These are phyloP conservation scores for Hymenotorrendiella dingleyae DNA, from an alignment of 2,329 filamentous ascomycete genomes.

Conservation along the genomic window DNA sequence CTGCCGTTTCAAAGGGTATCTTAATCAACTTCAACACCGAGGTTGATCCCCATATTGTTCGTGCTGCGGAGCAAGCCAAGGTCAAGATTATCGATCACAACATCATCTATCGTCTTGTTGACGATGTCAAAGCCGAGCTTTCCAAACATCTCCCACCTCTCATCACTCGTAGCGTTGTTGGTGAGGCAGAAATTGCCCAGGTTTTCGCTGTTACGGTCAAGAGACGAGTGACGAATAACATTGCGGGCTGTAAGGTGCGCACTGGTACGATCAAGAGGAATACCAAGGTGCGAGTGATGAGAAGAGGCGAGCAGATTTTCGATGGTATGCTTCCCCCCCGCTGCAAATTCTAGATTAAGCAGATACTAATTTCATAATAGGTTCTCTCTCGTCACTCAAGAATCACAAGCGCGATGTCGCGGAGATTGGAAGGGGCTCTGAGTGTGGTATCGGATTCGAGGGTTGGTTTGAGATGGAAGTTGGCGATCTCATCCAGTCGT, in stretches of 20 bases:
- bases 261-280: constrained; percentile 68
- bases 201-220: constrained; percentile 80
- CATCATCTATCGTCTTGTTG: constrained; percentile 75
- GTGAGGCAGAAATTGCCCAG: constrained; percentile 81
- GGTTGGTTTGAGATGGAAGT: constrained; percentile 70
- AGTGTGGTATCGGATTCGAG: constrained; percentile 85
- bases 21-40: constrained; percentile 83
- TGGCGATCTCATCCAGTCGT: constrained; percentile 84
- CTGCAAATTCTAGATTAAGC: not conserved
- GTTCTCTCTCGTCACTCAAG: constrained; percentile 74
- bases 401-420: constrained; percentile 86
- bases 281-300: constrained; percentile 63
- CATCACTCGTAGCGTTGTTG: constrained; percentile 65
- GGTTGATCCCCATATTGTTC: constrained; percentile 60
- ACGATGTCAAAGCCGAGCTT: constrained; percentile 64
- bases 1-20: constrained; percentile 66
- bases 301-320: constrained; percentile 65
- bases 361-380: constrained; percentile 38
- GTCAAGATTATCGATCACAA: constrained; percentile 81
- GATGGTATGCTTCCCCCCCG: constrained; percentile 59
- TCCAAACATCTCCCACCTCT: constrained; percentile 63
- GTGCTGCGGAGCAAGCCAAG: constrained; percentile 61
- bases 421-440: constrained; percentile 87
- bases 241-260: constrained; percentile 82
- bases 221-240: constrained; percentile 61